These are phyloP conservation scores for Rutstroemia sydowiana DNA, from an alignment of 2,329 filamentous ascomycete genomes.

Conservation along the genomic window DNA sequence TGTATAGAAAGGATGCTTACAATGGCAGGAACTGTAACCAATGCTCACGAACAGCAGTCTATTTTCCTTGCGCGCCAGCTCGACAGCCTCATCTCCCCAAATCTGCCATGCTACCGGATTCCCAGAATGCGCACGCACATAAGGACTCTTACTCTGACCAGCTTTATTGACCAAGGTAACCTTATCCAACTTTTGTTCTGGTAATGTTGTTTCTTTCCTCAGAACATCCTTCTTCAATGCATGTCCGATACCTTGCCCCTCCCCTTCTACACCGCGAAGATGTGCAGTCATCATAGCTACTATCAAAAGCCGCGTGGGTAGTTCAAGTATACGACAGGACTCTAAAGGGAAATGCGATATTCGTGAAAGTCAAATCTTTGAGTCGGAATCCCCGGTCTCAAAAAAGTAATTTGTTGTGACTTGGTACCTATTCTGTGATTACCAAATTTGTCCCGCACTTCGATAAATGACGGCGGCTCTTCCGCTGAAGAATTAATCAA, in stretches of 20 bases:
- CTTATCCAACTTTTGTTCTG: slow-evolving; percentile 17
- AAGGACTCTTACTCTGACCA: slow-evolving; percentile 56
- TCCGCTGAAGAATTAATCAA: too few species aligned
- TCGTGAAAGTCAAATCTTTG: not conserved
- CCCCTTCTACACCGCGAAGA: slow-evolving; percentile 17
- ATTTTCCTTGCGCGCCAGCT: slow-evolving; percentile 71
- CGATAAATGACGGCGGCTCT: too few species aligned
- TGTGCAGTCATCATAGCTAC: slow-evolving; percentile 25
- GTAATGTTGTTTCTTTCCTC: slow-evolving; percentile 2
- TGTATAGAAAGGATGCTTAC: slow-evolving; percentile 43
- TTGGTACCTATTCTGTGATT: too few species aligned
- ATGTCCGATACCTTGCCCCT: slow-evolving; percentile 21
- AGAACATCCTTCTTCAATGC: slow-evolving; percentile 18
- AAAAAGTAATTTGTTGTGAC: too few species aligned
- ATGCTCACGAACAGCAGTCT: slow-evolving; percentile 90
- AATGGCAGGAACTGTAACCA: slow-evolving; percentile 92
- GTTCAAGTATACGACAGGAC: not conserved
- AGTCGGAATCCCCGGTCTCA: too few species aligned
- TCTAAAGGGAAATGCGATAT: not conserved
- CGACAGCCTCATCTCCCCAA: slow-evolving; percentile 70
- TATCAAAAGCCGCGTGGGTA: not conserved
- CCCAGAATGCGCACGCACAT: slow-evolving; percentile 65
- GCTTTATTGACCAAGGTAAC: slow-evolving; percentile 45
- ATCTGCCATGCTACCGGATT: slow-evolving; percentile 91
- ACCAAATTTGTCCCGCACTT: too few species aligned